Base-by-base conservation (phyloP, 163 green algal species). In the Volvox carteri region DNA sequence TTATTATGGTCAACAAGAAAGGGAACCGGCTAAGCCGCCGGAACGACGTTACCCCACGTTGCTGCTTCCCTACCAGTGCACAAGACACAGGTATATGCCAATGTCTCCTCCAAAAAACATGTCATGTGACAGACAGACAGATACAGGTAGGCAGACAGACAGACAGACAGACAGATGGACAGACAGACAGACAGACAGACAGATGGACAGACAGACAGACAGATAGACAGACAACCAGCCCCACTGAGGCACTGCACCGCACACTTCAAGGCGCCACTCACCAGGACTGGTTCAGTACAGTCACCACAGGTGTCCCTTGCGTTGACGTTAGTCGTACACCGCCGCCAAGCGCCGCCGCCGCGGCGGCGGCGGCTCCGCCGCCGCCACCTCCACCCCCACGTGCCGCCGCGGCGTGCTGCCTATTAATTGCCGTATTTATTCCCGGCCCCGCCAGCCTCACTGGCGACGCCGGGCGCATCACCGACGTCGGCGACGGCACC, bases 351-450 rank as follows among this genome's bases (percentile, higher is more conserved):
- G n/a, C n/a, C n/a, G n/a, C n/a, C n/a, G n/a, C n/a, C n/a, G n/a
- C n/a, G n/a, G n/a, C 48, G 9, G 23, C 28, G 11, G 42, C 18
- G n/a, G 2, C 73, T 30, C 65, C 65, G 46, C 52, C 35, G 23
- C 33, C 52, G 9, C 25, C 52, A 9, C 50, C 77, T 3, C 77
- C 77, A 5, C 21, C 77, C 5, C 79, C 79, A 0, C 79, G 46
- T 44, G 79, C 79, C 79, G 79, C 79, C 79, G 79, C 79, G 60
- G 79, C 79, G 30, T 78, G 44, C 62, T 87, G 79, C 42, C 79
- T 6, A 46, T 87, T 52, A 28, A 41, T 5, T 21, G 79, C 79
- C 11, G 79, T 75, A 65, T 87, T 67, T 8, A 87, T 58, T 0
- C 79, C 79, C 7, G 79, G 79, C 1, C 79, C 79, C 62, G 79